Base-by-base conservation (phyloP, 1,284 basidiomycete species). In the Leccinum fuscescens region DNA sequence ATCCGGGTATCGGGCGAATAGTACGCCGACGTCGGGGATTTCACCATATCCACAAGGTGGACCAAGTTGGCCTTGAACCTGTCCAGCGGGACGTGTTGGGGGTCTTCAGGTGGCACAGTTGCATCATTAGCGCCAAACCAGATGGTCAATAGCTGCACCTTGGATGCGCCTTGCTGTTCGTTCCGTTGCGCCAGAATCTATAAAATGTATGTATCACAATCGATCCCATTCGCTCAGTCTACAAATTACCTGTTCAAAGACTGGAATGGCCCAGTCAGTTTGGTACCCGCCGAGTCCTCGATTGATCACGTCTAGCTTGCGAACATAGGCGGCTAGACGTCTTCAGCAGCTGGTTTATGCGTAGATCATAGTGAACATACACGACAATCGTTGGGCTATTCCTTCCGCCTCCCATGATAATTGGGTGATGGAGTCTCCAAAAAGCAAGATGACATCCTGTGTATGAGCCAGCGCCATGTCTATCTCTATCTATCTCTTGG, bases 41-140 rank as follows among this genome's bases (percentile, higher is more conserved):
- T 82, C 44, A 94, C 79, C 70, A 88, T 79, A 53, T 80, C 70
- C 64, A 94, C 76, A 65, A 96, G 80, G 37, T 78, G 74, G 55
- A 73, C 72, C 46, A 96, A 77, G 72, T 95, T 94, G 56, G 75
- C 69, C 53, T 79, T 82, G 80, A 87, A 96, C 48, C 79, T 78
- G n/a, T 80, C 75, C 20, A 93, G 76, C 1, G 92, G 86, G 56
- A 94, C 84, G 70, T 92, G 85, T 64, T 89, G 88, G n/a, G 77
- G 72, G 48, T 77, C 84, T 15, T 81, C 84, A 48, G 77, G 75
- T 35, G 89, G 76, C 66, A 82, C 82, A n/a, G 92, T 6, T 44
- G 42, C 82, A 71, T 94, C 94, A 74, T 95, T 95, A 8, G 92
- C 92, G 55, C 93, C 94, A 65, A 91, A 92, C 93, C 93, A 96